These are phyloP conservation scores for Termitomyces sp. DNA, from an alignment of 768 basidiomycete genomes.

Conservation along the genomic window DNA sequence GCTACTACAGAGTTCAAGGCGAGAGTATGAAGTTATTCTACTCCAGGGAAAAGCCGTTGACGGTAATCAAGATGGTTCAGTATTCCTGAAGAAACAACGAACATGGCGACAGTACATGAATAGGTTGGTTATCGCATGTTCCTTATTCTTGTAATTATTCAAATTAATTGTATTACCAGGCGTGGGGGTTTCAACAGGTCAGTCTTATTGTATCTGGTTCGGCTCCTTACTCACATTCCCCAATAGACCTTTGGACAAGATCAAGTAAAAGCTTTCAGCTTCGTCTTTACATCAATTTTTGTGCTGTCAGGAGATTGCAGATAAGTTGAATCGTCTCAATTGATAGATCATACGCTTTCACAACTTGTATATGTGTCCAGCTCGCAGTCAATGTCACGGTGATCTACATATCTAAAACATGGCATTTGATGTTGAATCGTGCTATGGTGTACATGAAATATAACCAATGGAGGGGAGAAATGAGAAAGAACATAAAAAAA, in stretches of 20 bases:
- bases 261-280: constrained; percentile 53
- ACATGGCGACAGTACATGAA: constrained; percentile 99
- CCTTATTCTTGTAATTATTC: background rate
- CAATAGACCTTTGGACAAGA: constrained; percentile 87
- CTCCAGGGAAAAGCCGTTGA: constrained; percentile 71
- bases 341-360: constrained; percentile 11
- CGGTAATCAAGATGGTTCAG: constrained; percentile 76
- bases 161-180: constrained; percentile 31
- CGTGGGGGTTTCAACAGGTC: constrained; percentile 87
- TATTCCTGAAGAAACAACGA: constrained; percentile 72
- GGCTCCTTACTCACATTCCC: constrained; percentile 16
- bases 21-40: background rate
- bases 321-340: constrained; percentile 14
- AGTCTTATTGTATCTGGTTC: constrained; percentile 1
- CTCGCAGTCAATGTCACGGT: background rate
- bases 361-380: constrained; percentile 10
- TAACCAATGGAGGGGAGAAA: constrained; percentile 18
- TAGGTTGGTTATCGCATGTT: constrained; percentile 45
- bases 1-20: background rate
- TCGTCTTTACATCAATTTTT: background rate
- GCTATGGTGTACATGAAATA: constrained; percentile 27
- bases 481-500: constrained; percentile 10
- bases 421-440: constrained; percentile 12
- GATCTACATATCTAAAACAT: constrained; percentile 3
- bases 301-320: constrained; percentile 7